A percentile compares a stretch with the other conserved stretches of the same genome.
Conservation (phyloP, 2,329 filamentous ascomycete species). For the Cladosporium austrohemisphaericum region DNA sequence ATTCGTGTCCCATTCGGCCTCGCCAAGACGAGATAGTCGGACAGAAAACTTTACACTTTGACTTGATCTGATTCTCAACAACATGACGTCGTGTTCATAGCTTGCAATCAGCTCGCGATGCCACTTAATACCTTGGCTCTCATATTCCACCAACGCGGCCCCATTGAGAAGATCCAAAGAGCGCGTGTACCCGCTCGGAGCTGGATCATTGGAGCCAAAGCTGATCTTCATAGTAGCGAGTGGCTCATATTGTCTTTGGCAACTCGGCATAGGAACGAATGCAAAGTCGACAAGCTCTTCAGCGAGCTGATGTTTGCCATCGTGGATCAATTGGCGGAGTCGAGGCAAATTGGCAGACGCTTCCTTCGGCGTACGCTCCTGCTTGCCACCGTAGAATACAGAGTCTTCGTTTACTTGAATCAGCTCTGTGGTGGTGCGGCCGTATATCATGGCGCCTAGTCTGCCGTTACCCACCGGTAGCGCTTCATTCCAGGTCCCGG, state of each 20-base stretch:
- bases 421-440: constrained; percentile 42
- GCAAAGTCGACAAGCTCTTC: constrained; percentile 40
- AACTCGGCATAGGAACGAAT: constrained; percentile 46
- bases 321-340: constrained; percentile 41
- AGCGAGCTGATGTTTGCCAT: constrained; percentile 39
- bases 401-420: constrained; percentile 49
- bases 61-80: constrained; percentile 31
- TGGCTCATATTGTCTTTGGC: constrained; percentile 49
- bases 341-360: constrained; percentile 33
- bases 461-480: constrained; percentile 51
- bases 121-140: constrained; percentile 31
- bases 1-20: constrained; percentile 43
- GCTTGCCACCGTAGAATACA: constrained; percentile 46
- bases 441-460: constrained; percentile 46
- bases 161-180: constrained; percentile 40
- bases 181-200: constrained; percentile 37
- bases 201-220: too few relatives aligned
- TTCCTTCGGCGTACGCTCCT: constrained; percentile 41
- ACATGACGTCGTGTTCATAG: constrained; percentile 41
- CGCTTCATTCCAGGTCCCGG: constrained; percentile 37
- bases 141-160: constrained; percentile 38
- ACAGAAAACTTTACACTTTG: constrained; percentile 21
- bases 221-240: too few relatives aligned
- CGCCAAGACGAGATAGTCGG: constrained; percentile 39
- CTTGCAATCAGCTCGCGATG: constrained; percentile 42